Evolutionary conservation across 106 monocot genomes (phyloP).

Genomic region (Iris macrosiphon): DNA sequence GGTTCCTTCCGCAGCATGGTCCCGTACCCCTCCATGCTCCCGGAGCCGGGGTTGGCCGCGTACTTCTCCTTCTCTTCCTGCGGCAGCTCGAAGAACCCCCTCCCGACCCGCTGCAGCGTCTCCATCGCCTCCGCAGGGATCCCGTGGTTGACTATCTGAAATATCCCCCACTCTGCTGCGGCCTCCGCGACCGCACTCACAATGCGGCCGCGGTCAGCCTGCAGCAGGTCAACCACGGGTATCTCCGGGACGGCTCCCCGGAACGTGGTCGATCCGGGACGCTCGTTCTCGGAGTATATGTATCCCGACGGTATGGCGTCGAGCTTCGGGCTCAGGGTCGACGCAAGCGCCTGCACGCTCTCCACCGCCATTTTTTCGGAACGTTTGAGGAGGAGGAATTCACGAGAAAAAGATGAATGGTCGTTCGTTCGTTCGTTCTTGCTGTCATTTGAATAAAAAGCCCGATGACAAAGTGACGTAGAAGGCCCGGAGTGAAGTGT

Average conservation of each 20-base stretch:
- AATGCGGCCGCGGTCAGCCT: neutral
- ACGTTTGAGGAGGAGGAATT: no score
- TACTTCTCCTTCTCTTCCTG: constrained; percentile 59
- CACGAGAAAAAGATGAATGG: no score
- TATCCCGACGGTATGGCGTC: constrained; percentile 45
- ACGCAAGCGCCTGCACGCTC: constrained; percentile 41
- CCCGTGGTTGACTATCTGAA: constrained; percentile 86
- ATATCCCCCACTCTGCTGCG: constrained; percentile 55
- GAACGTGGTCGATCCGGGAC: constrained; percentile 52
- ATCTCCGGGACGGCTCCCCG: constrained; percentile 39
- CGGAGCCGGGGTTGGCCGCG: constrained; percentile 23
- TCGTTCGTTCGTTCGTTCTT: no score
- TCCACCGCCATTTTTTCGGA: constrained; percentile 45
- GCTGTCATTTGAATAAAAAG: no score
- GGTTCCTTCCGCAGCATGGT: constrained; percentile 52
- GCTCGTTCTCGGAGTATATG: constrained; percentile 48
- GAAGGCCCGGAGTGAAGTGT: no score
- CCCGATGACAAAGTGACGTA: no score
- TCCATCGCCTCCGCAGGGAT: constrained; percentile 48
- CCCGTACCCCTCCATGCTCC: constrained; percentile 57
- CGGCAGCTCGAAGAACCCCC: constrained; percentile 66
- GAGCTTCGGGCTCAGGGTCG: neutral
- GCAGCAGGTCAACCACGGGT: constrained; percentile 63
- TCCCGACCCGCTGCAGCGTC: constrained; percentile 56
- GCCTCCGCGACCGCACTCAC: constrained; percentile 21